Conservation (phyloP, 1,284 basidiomycete species). For the Flammula alnicola region DNA sequence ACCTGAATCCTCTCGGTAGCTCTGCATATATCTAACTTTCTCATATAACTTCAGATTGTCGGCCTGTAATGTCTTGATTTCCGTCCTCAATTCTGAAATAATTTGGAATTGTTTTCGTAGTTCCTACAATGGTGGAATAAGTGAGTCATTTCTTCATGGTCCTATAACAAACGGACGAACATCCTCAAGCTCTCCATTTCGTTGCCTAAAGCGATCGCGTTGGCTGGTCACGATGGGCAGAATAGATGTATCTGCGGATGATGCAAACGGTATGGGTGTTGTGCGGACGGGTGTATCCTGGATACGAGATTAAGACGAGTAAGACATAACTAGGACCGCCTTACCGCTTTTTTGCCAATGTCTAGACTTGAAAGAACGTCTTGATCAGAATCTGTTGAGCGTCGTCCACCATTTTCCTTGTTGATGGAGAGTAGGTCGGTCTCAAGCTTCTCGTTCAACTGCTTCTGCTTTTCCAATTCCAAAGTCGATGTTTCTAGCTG, state of each 20-base stretch:
- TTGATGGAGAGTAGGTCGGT: conserved; percentile 88
- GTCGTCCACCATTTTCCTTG: conserved; percentile 42
- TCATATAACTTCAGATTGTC: conserved; percentile 97
- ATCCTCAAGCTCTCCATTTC: conserved; percentile 97
- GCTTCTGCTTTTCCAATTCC: conserved; percentile 79
- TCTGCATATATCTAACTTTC: conserved; percentile 96
- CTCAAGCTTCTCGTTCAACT: conserved; percentile 89
- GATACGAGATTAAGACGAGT: conserved; percentile 9
- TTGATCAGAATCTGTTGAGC: conserved; percentile 33
- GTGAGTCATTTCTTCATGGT: neutral
- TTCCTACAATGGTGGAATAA: conserved; percentile 59
- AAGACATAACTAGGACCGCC: conserved; percentile 16
- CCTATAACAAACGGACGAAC: conserved; percentile 41
- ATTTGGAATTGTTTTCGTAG: conserved; percentile 92
- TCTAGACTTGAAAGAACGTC: conserved; percentile 76
- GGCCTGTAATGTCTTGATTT: conserved; percentile 86
- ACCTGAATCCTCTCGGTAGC: conserved; percentile 77
- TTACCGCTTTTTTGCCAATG: conserved; percentile 61
- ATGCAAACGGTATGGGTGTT: conserved; percentile 70
- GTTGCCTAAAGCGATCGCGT: conserved; percentile 91
- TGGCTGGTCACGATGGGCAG: conserved; percentile 97
- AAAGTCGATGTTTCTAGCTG: conserved; percentile 61
- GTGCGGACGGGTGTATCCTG: conserved; percentile 52
- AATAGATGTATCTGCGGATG: conserved; percentile 87
- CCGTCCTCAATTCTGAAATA: conserved; percentile 87